phyloP scores from a whole-genome alignment of 768 basidiomycete species.

The Lanmaoa pseudosensibilis region DNA sequence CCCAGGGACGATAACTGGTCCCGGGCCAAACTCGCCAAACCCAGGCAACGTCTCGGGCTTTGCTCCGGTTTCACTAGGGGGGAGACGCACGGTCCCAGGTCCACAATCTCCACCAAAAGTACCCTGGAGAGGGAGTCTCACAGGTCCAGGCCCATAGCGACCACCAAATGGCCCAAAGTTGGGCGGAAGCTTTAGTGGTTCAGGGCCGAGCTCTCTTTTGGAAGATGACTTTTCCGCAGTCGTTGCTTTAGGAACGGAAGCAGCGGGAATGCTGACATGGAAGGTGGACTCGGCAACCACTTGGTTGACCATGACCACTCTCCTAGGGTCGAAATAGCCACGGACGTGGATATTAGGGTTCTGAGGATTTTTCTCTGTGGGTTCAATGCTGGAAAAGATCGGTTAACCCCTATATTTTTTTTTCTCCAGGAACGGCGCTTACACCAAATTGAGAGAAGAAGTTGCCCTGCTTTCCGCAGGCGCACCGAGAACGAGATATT shows the following conservation, averaged over 20 bases:
- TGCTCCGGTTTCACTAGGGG: constrained; percentile 23
- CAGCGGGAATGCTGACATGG: constrained; percentile 25
- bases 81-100: constrained; percentile 21
- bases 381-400: constrained; percentile 23
- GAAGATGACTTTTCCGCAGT: neutral
- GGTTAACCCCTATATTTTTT: neutral
- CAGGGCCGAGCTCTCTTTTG: constrained; percentile 26
- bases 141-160: constrained; percentile 24
- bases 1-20: constrained; percentile 28
- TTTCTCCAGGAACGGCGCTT: constrained; percentile 8
- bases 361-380: constrained; percentile 29
- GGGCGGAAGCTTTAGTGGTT: constrained; percentile 7
- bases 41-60: constrained; percentile 27
- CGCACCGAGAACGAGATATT: constrained; percentile 34
- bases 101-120: constrained; percentile 15
- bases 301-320: constrained; percentile 34
- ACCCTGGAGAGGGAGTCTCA: constrained; percentile 4
- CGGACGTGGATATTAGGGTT: constrained; percentile 16
- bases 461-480: constrained; percentile 31
- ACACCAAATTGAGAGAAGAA: constrained; percentile 43
- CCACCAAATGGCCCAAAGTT: constrained; percentile 20
- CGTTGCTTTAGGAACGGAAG: constrained; percentile 17
- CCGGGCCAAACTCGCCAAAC: constrained; percentile 26
- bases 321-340: constrained; percentile 38
- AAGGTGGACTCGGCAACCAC: constrained; percentile 28